A percentile compares a stretch with the other conserved stretches of the same genome.
phyloP scores from a whole-genome alignment of 1,284 basidiomycete species.

The Coniophora puteana region DNA sequence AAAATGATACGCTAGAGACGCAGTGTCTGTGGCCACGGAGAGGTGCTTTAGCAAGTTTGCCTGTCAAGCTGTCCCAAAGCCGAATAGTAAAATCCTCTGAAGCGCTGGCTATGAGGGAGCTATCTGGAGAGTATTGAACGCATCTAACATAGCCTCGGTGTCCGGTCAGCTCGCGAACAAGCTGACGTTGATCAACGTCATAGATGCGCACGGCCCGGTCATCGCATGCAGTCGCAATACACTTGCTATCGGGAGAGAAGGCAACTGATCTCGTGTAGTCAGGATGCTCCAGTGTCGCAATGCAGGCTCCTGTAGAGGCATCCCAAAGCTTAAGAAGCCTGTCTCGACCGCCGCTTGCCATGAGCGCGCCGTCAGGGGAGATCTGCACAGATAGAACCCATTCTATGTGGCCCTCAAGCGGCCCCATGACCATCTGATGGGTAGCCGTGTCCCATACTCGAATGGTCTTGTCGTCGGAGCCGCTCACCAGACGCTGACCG shows the following conservation, averaged over 20 bases:
- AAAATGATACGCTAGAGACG: constrained; percentile 17
- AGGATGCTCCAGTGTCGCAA: constrained; percentile 1
- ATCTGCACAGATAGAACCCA: constrained; percentile 5
- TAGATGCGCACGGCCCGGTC: constrained; percentile 10
- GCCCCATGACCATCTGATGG: background rate
- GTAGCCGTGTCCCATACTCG: constrained; percentile 9
- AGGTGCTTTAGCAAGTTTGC: background rate
- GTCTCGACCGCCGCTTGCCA: constrained; percentile 11
- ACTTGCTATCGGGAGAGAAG: constrained; percentile 10
- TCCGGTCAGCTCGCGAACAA: background rate
- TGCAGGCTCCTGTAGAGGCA: background rate
- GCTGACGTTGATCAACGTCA: constrained; percentile 3
- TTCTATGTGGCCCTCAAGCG: background rate
- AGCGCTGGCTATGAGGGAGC: too few relatives aligned
- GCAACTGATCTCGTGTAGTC: constrained; percentile 3
- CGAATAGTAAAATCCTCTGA: constrained; percentile 8
- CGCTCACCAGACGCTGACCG: constrained; percentile 4
- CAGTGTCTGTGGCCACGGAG: constrained; percentile 8
- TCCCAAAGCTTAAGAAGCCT: constrained; percentile 10
- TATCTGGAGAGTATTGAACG: constrained; percentile 3
- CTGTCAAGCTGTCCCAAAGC: constrained; percentile 4
- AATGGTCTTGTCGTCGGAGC: constrained; percentile 7
- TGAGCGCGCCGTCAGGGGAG: constrained; percentile 9
- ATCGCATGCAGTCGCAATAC: constrained; percentile 2
- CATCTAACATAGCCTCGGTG: background rate